Evolutionary conservation across 768 basidiomycete species (phyloP), one percentile per base, ranked within the genome.

Genomic region (Grammothele lineata): DNA sequence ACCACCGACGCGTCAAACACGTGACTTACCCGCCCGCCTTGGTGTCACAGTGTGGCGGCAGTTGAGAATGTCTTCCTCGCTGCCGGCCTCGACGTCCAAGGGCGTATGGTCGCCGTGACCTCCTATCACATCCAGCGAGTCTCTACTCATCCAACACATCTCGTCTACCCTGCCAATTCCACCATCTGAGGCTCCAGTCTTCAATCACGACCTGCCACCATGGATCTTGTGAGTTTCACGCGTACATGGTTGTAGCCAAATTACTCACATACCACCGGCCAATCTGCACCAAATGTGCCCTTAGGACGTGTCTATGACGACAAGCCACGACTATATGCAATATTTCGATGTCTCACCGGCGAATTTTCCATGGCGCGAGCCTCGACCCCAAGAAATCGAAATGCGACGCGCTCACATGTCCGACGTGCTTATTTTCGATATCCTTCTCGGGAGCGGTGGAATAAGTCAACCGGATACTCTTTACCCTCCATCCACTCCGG

Each of bases 371-470:
- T 89, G 82, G 78, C 70, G 71, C 50, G 66, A 68, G 15, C 70
- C 73, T 33, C 67, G 70, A 25, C 73, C 72, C 38, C 70, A 75
- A 50, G 73, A 78, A 63, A 85, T 90, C 43, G 76, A 80, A 55
- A 66, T 72, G 35, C 77, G 86, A 32, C 78, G 89, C 32, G 76
- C 76, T 4, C 65, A 66, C 30, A 70, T 89, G 67, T 70, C 74
- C 23, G 83, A 85, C 61, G 57, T 73, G 43, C 78, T 90, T 38
- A 73, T 92, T 25, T 86, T 87, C 52, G 87, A 91, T 62, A 76
- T 85, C 18, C 73, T 92, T 4, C 75, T 92, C 32, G 63, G 70
- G 8, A 74, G 78, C 12, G 87, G 86, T 19, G 79, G 82, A 5
- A 70, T 90, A 40, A 70, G 66, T 8, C 70, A 74, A 19, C 75